phyloP scores from a whole-genome alignment of 2,329 filamentous ascomycete genomes.

The Talaromyces pinophilus region DNA sequence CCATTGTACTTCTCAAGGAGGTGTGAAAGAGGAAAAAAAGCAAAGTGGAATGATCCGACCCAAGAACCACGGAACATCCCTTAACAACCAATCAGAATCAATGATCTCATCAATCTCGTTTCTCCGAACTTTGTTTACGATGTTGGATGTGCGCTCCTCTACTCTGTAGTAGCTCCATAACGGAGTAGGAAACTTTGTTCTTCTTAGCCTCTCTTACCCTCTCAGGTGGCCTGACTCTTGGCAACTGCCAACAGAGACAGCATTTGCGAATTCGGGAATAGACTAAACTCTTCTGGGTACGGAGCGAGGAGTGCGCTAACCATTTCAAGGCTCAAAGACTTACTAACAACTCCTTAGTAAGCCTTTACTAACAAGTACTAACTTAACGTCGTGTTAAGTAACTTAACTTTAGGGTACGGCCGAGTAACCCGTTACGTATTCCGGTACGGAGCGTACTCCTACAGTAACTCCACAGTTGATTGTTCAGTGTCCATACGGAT shows the following conservation, averaged over 20 bases:
- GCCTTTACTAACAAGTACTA: neutral
- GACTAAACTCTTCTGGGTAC: neutral
- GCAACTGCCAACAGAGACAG: neutral
- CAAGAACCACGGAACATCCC: neutral
- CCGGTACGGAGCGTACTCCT: neutral
- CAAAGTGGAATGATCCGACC: slow-evolving; percentile 2
- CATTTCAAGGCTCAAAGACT: neutral
- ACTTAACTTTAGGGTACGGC: neutral
- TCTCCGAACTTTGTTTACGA: slow-evolving; percentile 12
- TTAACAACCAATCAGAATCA: neutral
- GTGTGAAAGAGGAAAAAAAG: neutral
- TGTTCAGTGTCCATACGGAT: neutral
- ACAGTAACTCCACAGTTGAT: neutral
- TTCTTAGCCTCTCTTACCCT: neutral
- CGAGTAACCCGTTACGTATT: neutral
- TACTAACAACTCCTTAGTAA: neutral
- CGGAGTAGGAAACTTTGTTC: neutral
- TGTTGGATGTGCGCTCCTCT: neutral
- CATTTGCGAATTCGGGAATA: neutral
- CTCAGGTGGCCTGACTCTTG: neutral
- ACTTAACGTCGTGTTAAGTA: neutral
- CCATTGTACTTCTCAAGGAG: neutral
- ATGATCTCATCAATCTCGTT: slow-evolving; percentile 11
- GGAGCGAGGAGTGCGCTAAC: neutral
- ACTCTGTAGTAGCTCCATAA: neutral